Percentiles rank a stretch among this genome's conserved stretches.
phyloP scores from a whole-genome alignment of 208 protist species.

The Strigomonas culicis region DNA sequence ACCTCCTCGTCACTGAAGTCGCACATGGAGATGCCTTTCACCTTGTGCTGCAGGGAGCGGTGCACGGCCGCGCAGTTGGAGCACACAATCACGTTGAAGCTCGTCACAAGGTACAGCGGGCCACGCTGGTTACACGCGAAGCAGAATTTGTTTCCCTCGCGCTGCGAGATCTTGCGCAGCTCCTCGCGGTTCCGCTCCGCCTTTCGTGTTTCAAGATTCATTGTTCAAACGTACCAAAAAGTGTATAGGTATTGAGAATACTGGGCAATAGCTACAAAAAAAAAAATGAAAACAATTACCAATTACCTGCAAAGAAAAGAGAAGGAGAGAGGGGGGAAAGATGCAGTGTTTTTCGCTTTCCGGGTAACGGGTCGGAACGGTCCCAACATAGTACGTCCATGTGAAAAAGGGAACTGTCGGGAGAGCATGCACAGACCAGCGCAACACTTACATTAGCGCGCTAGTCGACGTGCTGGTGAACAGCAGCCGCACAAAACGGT shows the following conservation, averaged over 20 bases:
- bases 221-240: slow-evolving; percentile 15
- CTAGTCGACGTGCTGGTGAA: too few species aligned
- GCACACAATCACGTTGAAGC: slow-evolving; percentile 80
- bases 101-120: slow-evolving; percentile 67
- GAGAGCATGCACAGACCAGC: not conserved
- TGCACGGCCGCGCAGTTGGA: slow-evolving; percentile 75
- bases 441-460: slow-evolving; percentile 1
- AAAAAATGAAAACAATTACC: slow-evolving; percentile 5
- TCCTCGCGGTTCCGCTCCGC: slow-evolving; percentile 58
- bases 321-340: not conserved
- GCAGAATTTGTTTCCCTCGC: slow-evolving; percentile 65
- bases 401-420: slow-evolving; percentile 9
- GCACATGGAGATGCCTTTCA: slow-evolving; percentile 86
- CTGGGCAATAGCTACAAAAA: not conserved
- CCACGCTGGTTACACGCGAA: slow-evolving; percentile 67
- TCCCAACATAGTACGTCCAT: not conserved
- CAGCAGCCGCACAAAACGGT: slow-evolving; percentile 16
- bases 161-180: slow-evolving; percentile 52
- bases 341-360: too few species aligned
- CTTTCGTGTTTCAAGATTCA: slow-evolving; percentile 61
- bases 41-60: slow-evolving; percentile 82
- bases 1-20: slow-evolving; percentile 80
- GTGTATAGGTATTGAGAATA: not conserved
- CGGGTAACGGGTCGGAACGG: too few species aligned
- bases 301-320: slow-evolving; percentile 6